Evolutionary conservation across 495 filamentous ascomycete species (phyloP), one percentile per base, ranked within the genome.

Genomic region (Pseudevernia furfuracea): DNA sequence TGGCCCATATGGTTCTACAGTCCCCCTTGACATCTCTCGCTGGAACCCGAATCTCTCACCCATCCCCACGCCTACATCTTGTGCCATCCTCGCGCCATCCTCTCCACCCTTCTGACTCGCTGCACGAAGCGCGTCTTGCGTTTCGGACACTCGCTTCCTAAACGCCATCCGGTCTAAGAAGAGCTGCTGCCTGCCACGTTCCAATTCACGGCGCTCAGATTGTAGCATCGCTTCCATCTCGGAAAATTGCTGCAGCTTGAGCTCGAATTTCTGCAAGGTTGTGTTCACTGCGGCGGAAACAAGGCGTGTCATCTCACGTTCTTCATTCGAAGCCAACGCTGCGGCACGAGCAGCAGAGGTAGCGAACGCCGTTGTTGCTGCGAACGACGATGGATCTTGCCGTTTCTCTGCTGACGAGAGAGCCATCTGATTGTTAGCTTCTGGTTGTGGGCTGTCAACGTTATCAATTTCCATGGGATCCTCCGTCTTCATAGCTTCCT

Each of bases 161-260:
- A 97, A 95, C 4, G 87, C 81, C 58, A 97, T 79, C 15, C 95
- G 83, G 74, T 98, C 94, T 11, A 96, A 78, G 81, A 96, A 97
- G 32, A 98, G 81, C 74, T 96, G 90, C 73, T 96, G 91, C 17
- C 94, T 84, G 5, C 88, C 89, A 58, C 91, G 82, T 75, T 97
- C 94, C 4, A 98, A 81, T 73, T 98, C 95, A 46, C 92, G 84
- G 59, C 92, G 87, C 76, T 98, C 95, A 4, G 92, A 89, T 68
- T 96, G 89, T 59, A 97, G 80, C 61, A 96, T 87, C 58, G 87
- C 79, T 71, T 98, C 94, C 83, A 98, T 90, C 76, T 97, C 95
- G 69, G 89, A 88, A 80, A 98, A 98, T 72, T 97, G 96, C 69
- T 88, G 84, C 59, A 94, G 79, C 78, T 92, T 92, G 62, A 92